Percentiles rank a stretch among this genome's conserved stretches.
Evolutionary conservation across 768 basidiomycete species (phyloP).

Genomic region (Boletus sp.): DNA sequence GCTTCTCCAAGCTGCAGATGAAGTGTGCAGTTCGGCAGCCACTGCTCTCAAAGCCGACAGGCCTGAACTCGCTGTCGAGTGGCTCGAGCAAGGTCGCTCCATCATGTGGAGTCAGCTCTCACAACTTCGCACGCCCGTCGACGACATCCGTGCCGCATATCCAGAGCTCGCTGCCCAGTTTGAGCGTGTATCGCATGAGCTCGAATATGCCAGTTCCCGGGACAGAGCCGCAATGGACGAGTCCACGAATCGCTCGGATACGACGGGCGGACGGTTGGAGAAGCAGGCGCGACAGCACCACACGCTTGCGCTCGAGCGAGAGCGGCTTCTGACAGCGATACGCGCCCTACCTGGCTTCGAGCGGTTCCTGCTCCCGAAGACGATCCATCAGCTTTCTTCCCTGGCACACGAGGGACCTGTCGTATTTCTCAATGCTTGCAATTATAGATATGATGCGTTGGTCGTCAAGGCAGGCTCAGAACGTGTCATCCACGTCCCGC

Average conservation of each 20-base stretch:
- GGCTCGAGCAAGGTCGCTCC: background rate
- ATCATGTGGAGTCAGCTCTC: background rate
- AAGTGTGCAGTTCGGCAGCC: background rate
- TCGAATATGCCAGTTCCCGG: background rate
- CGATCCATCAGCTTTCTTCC: background rate
- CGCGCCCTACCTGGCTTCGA: no score
- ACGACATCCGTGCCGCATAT: background rate
- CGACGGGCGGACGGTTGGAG: background rate
- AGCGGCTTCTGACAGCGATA: no score
- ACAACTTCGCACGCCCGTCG: background rate
- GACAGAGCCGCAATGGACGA: background rate
- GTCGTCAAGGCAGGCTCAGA: background rate
- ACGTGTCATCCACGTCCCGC: background rate
- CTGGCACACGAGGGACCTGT: background rate
- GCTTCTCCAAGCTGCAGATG: background rate
- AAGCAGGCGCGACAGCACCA: background rate
- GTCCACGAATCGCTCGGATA: no score
- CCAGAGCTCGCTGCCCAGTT: background rate
- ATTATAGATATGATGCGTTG: background rate
- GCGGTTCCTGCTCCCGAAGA: no score
- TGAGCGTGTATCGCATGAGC: background rate
- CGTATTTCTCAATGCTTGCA: background rate
- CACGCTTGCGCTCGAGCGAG: background rate
- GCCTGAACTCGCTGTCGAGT: background rate
- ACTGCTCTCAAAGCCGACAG: background rate